Evolutionary conservation across 345 rosid species (phyloP), one percentile per base, ranked within the genome.

Genomic region (Gossypium herbaceum): DNA sequence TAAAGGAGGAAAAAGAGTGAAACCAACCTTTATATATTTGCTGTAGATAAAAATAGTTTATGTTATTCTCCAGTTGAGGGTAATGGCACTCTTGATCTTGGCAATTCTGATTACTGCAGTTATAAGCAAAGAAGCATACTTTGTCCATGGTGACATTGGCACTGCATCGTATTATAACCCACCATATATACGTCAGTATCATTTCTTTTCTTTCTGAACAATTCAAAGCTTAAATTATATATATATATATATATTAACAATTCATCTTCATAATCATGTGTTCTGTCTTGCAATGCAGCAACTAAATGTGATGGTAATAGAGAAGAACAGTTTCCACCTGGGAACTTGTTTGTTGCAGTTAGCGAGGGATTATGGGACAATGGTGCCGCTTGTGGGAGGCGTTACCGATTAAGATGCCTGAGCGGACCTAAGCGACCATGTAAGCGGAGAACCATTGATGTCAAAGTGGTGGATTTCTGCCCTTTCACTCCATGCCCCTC

Each of bases 361-460:
- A 73, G 83, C 9, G 82, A 85, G 22, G 79, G 78, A 2, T 72
- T 85, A 72, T 82, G 85, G 84, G 82, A 80, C n/a, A 82, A 82
- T 7, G 82, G 81, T 0, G 82, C 84, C 3, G 84, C 87, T 52
- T 81, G 85, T 60, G 83, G 81, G 50, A 67, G 82, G 62, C 71
- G 75, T 0, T 78, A 80, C 56, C 60, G 79, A 50, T 16, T 84
- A 69, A 29, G 82, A 67, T 84, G 87, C 73, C 67, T 76, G 20
- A 84, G 85, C 12, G 84, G 85, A 12, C 62, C 76, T 15, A 62
- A 73, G 4, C 9, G 71, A 56, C 79, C 80, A 0, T 80, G 80
- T 73, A 82, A 82, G 59, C 55, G 12, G 0, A 79, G 62, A 12
- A 61, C 74, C 22, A 75, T 74, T 19, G 85, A 80, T 12, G 88